Evolutionary conservation across 768 basidiomycete genomes (phyloP), one percentile per base, ranked within the genome.

Genomic region (Russula olivacea): DNA sequence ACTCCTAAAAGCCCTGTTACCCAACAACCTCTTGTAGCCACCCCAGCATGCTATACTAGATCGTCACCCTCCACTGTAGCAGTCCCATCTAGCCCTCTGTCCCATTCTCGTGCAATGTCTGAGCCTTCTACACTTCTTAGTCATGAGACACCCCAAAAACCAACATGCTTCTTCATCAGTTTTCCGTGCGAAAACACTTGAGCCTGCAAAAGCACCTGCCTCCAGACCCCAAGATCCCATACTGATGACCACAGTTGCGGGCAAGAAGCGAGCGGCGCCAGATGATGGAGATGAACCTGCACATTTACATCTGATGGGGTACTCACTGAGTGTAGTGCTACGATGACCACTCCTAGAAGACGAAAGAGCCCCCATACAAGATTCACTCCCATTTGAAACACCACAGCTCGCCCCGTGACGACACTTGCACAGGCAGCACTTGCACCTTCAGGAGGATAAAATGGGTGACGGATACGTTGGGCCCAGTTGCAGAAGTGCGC

Each of bases 231-330:
- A 53, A 30, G 58, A 45, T 25, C 40, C 58, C 12, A 43, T 75
- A 23, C 74, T 77, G 2, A 73, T 80, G 17, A 63, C 68, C 7
- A 79, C 82, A 40, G 69, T 73, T 15, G 69, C 70, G 32, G 85
- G 87, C 34, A 86, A 84, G 76, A 91, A 91, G 71, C 81, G 89
- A 12, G 81, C 83, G 25, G 86, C 84, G 32, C 89, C 90, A 2
- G 89, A 91, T 59, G 89, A 91, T 68, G 88, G 87, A 65, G 88
- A 89, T 54, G 75, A 78, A 66, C 70, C 67, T 57, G 73, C 87
- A 28, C 86, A 4, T 88, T 82, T 75, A 85, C 80, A 41, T 75
- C 76, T 0, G 85, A 86, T 11, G 79, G 82, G 45, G 69, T 68
- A 40, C 71, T 73, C 58, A 40, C 54, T n/a, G 72, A 80, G 30